These are phyloP conservation scores for Closterium sp. DNA, from an alignment of 139 green algal species.

Conservation along the genomic window DNA sequence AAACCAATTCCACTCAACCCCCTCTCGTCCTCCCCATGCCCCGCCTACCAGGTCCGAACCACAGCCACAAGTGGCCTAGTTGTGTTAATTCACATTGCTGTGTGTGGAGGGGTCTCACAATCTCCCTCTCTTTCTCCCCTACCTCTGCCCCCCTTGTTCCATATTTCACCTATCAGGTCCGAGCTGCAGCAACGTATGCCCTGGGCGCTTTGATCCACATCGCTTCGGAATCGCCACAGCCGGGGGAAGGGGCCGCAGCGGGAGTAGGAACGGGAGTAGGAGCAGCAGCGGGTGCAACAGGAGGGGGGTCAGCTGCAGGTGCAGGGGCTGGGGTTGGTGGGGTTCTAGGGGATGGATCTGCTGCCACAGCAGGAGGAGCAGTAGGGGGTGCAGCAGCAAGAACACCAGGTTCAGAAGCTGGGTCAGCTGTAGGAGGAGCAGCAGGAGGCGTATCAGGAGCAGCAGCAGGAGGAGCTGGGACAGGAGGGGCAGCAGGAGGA, in stretches of 20 bases:
- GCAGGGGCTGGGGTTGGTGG: neutral
- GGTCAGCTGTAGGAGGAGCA: neutral
- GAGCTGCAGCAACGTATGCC: conserved; percentile 25
- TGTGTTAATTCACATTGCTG: no score
- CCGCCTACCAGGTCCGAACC: no score
- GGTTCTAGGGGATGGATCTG: neutral
- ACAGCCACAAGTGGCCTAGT: no score
- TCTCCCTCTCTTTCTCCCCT: no score
- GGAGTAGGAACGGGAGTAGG: no score
- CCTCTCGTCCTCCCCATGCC: no score
- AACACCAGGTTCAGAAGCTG: neutral
- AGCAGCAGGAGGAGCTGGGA: neutral
- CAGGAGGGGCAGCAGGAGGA: neutral
- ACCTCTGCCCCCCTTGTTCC: no score
- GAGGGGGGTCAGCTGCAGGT: neutral
- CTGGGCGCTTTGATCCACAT: conserved; percentile 27
- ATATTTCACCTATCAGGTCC: conserved; percentile 13
- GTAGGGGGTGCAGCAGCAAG: neutral
- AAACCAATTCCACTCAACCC: no score
- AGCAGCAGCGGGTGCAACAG: neutral
- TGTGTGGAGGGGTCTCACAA: no score
- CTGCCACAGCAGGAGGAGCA: neutral
- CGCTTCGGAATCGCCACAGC: neutral
- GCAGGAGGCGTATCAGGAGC: neutral
- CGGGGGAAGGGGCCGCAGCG: neutral